Evolutionary conservation across 208 protist genomes (phyloP).

Genomic region (Leishmania tropica): DNA sequence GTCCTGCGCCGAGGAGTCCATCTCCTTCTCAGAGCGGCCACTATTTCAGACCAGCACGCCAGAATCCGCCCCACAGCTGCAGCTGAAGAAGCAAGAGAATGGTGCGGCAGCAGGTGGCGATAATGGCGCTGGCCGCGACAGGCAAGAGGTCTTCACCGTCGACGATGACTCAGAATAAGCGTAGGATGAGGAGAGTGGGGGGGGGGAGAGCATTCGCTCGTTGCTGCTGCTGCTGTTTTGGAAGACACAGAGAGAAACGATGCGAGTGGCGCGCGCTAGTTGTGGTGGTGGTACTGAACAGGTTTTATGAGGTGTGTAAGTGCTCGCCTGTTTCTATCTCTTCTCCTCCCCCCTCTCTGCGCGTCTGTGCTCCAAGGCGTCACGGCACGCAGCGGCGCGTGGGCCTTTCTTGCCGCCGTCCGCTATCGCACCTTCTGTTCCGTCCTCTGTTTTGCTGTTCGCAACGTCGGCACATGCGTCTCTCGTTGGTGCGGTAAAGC

Average conservation of each 20-base stretch:
- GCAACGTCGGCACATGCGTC: background rate
- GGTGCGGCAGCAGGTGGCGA: constrained; percentile 3
- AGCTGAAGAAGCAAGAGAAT: background rate
- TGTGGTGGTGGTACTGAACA: background rate
- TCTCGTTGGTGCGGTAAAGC: background rate
- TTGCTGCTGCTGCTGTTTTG: background rate
- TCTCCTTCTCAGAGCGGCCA: constrained; percentile 33
- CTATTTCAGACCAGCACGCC: constrained; percentile 8
- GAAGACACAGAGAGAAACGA: background rate
- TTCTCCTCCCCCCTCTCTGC: background rate
- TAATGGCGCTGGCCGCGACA: constrained; percentile 5
- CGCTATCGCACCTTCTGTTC: background rate
- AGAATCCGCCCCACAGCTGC: background rate
- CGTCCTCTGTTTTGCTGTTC: background rate
- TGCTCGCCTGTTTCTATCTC: background rate
- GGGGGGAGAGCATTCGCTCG: background rate
- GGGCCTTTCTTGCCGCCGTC: background rate
- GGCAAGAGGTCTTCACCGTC: constrained; percentile 10
- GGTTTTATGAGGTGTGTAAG: background rate
- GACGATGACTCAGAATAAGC: constrained; percentile 8
- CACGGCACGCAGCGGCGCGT: background rate
- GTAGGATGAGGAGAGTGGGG: background rate
- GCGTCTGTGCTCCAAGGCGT: background rate
- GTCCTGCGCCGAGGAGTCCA: constrained; percentile 12
- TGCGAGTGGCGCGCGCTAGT: no score